Percentiles rank a stretch among this genome's conserved stretches.
Evolutionary conservation across 2,329 filamentous ascomycete species (phyloP).

Genomic region (Lachnum nothofagi): DNA sequence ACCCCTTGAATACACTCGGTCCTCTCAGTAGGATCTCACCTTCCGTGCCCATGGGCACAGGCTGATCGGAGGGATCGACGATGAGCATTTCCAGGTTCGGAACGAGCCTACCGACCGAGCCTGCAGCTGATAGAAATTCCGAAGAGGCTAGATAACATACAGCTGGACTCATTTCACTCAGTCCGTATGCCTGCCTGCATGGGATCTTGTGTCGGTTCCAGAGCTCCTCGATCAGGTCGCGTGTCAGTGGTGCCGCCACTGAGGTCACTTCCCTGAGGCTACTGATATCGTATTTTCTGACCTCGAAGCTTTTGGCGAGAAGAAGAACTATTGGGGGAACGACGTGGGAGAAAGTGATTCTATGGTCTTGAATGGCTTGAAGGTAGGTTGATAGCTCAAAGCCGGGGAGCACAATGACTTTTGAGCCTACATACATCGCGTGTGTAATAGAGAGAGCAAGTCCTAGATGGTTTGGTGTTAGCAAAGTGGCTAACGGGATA

Average conservation of each 20-base stretch:
- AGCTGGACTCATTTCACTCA: conserved; percentile 75
- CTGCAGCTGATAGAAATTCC: background rate
- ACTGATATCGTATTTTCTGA: conserved; percentile 72
- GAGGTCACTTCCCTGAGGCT: conserved; percentile 77
- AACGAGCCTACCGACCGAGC: conserved; percentile 5
- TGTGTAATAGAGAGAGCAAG: conserved; percentile 59
- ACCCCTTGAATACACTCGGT: conserved; percentile 55
- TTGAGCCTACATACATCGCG: conserved; percentile 56
- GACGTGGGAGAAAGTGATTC: conserved; percentile 70
- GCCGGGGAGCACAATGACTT: conserved; percentile 63
- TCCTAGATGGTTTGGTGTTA: background rate
- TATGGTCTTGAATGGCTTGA: conserved; percentile 58
- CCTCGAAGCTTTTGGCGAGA: conserved; percentile 69
- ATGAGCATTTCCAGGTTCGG: conserved; percentile 11
- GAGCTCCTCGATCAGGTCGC: conserved; percentile 69
- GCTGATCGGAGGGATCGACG: background rate
- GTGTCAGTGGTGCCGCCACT: conserved; percentile 75
- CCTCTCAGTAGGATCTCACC: conserved; percentile 66
- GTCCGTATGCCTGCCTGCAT: conserved; percentile 84
- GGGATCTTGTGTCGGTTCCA: conserved; percentile 66
- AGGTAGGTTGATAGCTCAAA: conserved; percentile 78
- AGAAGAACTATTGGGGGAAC: conserved; percentile 77
- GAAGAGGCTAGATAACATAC: background rate
- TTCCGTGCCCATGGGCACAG: conserved; percentile 45
- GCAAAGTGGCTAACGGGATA: too few relatives aligned